A percentile compares a stretch with the other conserved stretches of the same genome.
Evolutionary conservation across 148 eudicot species (phyloP).

Genomic region (Chenopodium berlandieri): DNA sequence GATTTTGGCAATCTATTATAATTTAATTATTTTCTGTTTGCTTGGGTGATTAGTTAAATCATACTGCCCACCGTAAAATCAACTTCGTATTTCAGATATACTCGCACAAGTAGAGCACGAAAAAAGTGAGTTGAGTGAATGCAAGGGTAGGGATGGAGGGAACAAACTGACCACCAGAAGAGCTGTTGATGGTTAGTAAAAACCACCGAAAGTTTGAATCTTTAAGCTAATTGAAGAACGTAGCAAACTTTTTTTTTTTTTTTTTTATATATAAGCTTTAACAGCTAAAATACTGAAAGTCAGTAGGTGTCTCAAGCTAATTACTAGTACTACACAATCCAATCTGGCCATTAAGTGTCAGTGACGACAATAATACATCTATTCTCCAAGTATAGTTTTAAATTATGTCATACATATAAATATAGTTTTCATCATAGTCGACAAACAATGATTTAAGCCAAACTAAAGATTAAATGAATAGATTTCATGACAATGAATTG

Average conservation of each 20-base stretch:
- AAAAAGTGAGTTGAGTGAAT: no score
- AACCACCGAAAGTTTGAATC: no score
- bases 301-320: not conserved
- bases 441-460: conserved; percentile 3
- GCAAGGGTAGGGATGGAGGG: no score
- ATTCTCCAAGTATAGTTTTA: not conserved
- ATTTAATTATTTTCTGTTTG: not conserved
- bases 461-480: conserved; percentile 31
- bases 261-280: not conserved
- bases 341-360: not conserved
- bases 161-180: not conserved
- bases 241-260: no score
- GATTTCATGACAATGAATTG: conserved; percentile 8
- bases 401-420: not conserved
- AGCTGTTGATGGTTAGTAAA: no score
- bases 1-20: conserved; percentile 56
- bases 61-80: not conserved
- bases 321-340: not conserved
- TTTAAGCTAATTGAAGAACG: no score
- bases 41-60: not conserved
- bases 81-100: not conserved
- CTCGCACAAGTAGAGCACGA: not conserved
- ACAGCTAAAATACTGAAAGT: not conserved
- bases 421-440: not conserved
- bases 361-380: not conserved